phyloP scores from a whole-genome alignment of 2,329 filamentous ascomycete species.

The Hypoxylon sp. region DNA sequence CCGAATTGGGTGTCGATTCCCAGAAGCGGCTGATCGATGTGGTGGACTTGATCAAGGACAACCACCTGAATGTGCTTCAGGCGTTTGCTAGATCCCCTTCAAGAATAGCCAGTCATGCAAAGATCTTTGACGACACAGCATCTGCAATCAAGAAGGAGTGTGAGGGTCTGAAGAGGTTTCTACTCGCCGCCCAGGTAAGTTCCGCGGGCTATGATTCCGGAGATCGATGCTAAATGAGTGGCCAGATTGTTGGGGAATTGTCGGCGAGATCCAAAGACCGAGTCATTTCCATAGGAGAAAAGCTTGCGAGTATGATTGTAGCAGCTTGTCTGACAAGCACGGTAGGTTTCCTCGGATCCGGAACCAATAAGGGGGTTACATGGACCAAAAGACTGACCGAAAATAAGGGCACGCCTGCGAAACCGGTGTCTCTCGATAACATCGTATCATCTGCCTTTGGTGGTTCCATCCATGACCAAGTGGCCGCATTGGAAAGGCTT shows the following conservation, averaged over 20 bases:
- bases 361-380: not conserved
- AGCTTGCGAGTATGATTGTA: constrained; percentile 52
- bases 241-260: constrained; percentile 62
- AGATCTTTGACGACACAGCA: constrained; percentile 59
- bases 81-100: constrained; percentile 42
- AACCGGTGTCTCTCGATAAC: constrained; percentile 50
- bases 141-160: constrained; percentile 65
- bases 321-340: constrained; percentile 51
- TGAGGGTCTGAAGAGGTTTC: constrained; percentile 63
- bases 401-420: constrained; percentile 47
- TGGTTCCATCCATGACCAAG: constrained; percentile 47
- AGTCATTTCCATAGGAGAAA: constrained; percentile 62
- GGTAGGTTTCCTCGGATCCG: constrained; percentile 42
- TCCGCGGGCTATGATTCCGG: not conserved
- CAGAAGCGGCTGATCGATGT: constrained; percentile 61
- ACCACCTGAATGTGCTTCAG: constrained; percentile 62
- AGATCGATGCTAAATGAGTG: constrained; percentile 39
- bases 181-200: constrained; percentile 66
- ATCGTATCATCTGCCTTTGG: constrained; percentile 51
- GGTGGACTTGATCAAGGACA: constrained; percentile 65
- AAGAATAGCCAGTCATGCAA: constrained; percentile 5
- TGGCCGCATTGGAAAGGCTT: constrained; percentile 46
- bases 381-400: constrained; percentile 21
- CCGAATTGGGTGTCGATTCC: constrained; percentile 41
- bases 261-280: constrained; percentile 66